Conservation (phyloP, 2,329 filamentous ascomycete species). For the Botrytis medusae region DNA sequence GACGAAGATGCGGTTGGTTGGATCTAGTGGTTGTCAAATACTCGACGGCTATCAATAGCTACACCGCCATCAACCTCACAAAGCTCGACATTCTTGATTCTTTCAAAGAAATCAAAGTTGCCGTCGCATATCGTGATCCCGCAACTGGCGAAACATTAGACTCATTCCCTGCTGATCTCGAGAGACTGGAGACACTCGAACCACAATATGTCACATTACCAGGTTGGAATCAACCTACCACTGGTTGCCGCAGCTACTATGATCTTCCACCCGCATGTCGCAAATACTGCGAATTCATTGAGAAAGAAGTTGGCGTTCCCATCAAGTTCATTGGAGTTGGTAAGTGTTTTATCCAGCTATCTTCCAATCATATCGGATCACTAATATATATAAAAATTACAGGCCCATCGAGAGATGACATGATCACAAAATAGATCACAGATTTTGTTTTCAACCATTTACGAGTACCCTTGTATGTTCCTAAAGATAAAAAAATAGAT, state of each 20-base stretch:
- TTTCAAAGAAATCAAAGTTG: slow-evolving; percentile 73
- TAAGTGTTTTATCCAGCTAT: slow-evolving; percentile 46
- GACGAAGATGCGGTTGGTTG: slow-evolving; percentile 60
- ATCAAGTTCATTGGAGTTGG: slow-evolving; percentile 64
- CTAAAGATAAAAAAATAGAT: not conserved
- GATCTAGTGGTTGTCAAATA: slow-evolving; percentile 58
- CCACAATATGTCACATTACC: slow-evolving; percentile 54
- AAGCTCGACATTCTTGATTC: slow-evolving; percentile 71
- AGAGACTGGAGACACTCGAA: slow-evolving; percentile 52
- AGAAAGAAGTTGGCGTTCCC: slow-evolving; percentile 62
- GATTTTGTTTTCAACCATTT: not conserved
- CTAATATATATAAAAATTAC: not conserved
- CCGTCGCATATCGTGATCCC: slow-evolving; percentile 63
- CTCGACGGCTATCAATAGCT: slow-evolving; percentile 44
- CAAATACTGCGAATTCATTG: slow-evolving; percentile 29
- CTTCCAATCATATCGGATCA: not conserved
- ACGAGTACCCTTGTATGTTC: not conserved
- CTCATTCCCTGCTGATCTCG: slow-evolving; percentile 65
- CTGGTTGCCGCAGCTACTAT: slow-evolving; percentile 49
- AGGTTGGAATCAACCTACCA: slow-evolving; percentile 68
- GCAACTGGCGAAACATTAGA: slow-evolving; percentile 50
- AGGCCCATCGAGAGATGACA: slow-evolving; percentile 22
- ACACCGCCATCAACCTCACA: slow-evolving; percentile 55
- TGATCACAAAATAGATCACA: slow-evolving; percentile 19
- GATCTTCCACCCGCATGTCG: slow-evolving; percentile 9